Conservation (phyloP, 1,284 basidiomycete genomes). For the Sanghuangporus sanghuang region DNA sequence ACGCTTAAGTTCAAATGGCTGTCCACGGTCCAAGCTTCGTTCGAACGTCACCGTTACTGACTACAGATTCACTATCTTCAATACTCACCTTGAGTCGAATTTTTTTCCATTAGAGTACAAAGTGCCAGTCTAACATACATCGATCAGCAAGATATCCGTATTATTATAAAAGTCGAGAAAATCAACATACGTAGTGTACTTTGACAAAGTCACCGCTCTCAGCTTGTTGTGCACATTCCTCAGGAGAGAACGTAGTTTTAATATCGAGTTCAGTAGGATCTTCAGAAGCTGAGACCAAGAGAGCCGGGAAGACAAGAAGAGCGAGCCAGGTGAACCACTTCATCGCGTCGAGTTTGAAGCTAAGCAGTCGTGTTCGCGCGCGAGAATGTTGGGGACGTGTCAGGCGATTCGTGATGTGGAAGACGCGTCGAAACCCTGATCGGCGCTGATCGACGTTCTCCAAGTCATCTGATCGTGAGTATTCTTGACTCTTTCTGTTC, state of each 20-base stretch:
- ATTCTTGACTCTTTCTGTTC: slow-evolving; percentile 27
- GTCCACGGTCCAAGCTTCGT: slow-evolving; percentile 55
- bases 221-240: slow-evolving; percentile 53
- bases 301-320: slow-evolving; percentile 22
- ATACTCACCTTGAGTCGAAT: slow-evolving; percentile 74
- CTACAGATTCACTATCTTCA: background rate
- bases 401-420: background rate
- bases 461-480: background rate
- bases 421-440: background rate
- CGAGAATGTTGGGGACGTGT: background rate
- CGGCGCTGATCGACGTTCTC: background rate
- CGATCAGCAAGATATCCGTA: background rate
- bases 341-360: slow-evolving; percentile 30
- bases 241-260: slow-evolving; percentile 55
- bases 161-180: background rate
- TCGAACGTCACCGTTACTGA: background rate
- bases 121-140: slow-evolving; percentile 57
- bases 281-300: slow-evolving; percentile 36
- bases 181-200: slow-evolving; percentile 75
- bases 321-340: slow-evolving; percentile 40
- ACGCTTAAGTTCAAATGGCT: slow-evolving; percentile 69
- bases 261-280: slow-evolving; percentile 54
- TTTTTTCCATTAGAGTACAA: slow-evolving; percentile 67
- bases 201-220: slow-evolving; percentile 61
- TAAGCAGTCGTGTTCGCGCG: background rate